These are phyloP conservation scores for Clitocybe nebularis DNA, from an alignment of 1,284 basidiomycete genomes.

Conservation along the genomic window DNA sequence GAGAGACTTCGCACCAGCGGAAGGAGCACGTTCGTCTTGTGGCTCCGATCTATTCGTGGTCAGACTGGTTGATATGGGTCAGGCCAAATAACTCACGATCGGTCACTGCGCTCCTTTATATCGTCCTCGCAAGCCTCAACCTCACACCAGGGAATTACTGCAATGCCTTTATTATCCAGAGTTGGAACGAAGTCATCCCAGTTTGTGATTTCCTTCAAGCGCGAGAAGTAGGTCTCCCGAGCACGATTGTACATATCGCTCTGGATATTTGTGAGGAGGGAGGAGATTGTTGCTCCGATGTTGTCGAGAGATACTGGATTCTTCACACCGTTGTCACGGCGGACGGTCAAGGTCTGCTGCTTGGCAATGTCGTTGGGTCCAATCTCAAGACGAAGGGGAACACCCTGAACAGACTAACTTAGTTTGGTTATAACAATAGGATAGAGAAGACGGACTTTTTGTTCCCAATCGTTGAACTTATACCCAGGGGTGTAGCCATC, in stretches of 20 bases:
- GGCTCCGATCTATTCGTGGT: conserved; percentile 61
- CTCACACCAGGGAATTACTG: conserved; percentile 97
- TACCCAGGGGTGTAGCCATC: conserved; percentile 97
- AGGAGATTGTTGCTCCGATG: conserved; percentile 55
- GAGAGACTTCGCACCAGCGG: conserved; percentile 97
- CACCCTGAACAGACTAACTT: conserved; percentile 56
- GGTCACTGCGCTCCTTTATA: conserved; percentile 92
- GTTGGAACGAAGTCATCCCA: conserved; percentile 94
- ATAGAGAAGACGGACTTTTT: conserved; percentile 58
- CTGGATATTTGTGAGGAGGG: conserved; percentile 86
- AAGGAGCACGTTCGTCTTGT: conserved; percentile 91
- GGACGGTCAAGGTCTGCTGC: conserved; percentile 79
- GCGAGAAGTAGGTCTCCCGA: conserved; percentile 70
- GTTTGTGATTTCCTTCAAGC: conserved; percentile 70
- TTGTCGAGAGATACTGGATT: conserved; percentile 66
- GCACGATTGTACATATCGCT: conserved; percentile 85
- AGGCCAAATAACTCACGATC: conserved; percentile 68
- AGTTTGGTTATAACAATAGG: conserved; percentile 1
- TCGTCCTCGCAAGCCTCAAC: conserved; percentile 92
- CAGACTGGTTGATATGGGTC: conserved; percentile 6
- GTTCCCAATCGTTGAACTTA: conserved; percentile 99
- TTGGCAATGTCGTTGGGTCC: conserved; percentile 92
- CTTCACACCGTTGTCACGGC: conserved; percentile 86
- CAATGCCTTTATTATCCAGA: conserved; percentile 86
- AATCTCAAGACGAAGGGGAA: conserved; percentile 94